Evolutionary conservation across 129 eudicot species (phyloP).

Genomic region (Ambrosia trifida): DNA sequence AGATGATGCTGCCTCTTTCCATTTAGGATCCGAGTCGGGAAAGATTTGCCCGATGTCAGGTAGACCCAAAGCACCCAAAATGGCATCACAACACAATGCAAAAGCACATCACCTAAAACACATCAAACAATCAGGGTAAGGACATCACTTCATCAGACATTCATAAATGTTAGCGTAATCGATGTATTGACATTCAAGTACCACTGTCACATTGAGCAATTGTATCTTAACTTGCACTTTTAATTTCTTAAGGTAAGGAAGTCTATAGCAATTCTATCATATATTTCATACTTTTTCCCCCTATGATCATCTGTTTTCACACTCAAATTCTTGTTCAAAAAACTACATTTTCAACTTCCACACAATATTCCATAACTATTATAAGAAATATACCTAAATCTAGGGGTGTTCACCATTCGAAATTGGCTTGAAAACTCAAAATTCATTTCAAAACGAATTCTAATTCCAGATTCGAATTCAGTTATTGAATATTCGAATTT

Average conservation of each 20-base stretch:
- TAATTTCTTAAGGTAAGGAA: neutral
- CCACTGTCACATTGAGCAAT: neutral
- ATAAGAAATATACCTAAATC: no score
- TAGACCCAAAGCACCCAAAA: no score
- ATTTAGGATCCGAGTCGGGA: no score
- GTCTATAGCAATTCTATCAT: neutral
- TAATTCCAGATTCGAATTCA: neutral
- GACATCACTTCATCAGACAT: constrained; percentile 10
- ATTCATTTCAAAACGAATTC: neutral
- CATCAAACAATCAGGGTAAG: no score
- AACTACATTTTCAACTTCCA: neutral
- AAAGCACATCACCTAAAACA: no score
- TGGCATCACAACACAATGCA: no score
- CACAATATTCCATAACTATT: neutral
- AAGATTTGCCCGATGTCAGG: no score
- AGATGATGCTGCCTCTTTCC: constrained; percentile 57
- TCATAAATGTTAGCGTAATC: neutral
- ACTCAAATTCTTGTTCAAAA: constrained; percentile 4
- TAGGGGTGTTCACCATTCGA: no score
- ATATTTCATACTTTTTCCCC: neutral
- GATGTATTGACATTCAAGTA: neutral
- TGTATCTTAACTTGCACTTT: neutral
- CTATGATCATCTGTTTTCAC: neutral
- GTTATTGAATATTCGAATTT: no score
- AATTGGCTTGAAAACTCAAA: no score